A percentile compares a stretch with the other conserved stretches of the same genome.
These are phyloP conservation scores for Apiospora pterosperma DNA, from an alignment of 2,329 filamentous ascomycete genomes.

Conservation along the genomic window DNA sequence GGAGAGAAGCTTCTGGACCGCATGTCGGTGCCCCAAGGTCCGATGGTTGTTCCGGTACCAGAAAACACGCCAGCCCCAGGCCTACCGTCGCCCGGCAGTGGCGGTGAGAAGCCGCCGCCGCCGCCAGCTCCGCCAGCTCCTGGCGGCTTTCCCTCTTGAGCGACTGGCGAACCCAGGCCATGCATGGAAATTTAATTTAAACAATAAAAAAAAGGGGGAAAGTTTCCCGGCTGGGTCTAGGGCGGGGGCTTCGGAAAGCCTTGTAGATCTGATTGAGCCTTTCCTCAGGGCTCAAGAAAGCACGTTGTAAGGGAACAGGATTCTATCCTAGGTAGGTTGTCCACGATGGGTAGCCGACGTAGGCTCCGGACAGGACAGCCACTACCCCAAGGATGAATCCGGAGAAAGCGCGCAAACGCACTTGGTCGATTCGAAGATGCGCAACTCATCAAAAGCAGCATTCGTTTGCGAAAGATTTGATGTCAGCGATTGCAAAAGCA, in stretches of 20 bases:
- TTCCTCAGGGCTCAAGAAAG: background rate
- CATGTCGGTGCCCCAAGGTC: constrained; percentile 54
- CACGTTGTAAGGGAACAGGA: background rate
- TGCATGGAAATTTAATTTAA: no score
- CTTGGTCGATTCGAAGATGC: background rate
- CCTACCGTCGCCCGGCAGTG: constrained; percentile 14
- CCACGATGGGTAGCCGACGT: background rate
- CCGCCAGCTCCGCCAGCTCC: background rate
- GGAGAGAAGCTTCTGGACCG: constrained; percentile 78
- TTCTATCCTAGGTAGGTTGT: background rate
- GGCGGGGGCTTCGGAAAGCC: background rate
- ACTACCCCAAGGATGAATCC: background rate
- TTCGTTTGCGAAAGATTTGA: background rate
- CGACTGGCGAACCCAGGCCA: background rate
- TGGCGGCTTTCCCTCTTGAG: constrained; percentile 4
- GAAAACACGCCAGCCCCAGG: constrained; percentile 20
- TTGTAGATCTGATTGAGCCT: background rate
- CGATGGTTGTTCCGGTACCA: constrained; percentile 63
- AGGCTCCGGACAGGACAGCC: background rate
- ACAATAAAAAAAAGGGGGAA: background rate
- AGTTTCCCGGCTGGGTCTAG: background rate
- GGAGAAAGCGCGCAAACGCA: background rate
- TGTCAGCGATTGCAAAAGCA: background rate
- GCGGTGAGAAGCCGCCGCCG: constrained; percentile 13
- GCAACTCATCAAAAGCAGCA: background rate